Evolutionary conservation across 257 asterid species (phyloP), one percentile per base, ranked within the genome.

Genomic region (Hygrophila difformis): DNA sequence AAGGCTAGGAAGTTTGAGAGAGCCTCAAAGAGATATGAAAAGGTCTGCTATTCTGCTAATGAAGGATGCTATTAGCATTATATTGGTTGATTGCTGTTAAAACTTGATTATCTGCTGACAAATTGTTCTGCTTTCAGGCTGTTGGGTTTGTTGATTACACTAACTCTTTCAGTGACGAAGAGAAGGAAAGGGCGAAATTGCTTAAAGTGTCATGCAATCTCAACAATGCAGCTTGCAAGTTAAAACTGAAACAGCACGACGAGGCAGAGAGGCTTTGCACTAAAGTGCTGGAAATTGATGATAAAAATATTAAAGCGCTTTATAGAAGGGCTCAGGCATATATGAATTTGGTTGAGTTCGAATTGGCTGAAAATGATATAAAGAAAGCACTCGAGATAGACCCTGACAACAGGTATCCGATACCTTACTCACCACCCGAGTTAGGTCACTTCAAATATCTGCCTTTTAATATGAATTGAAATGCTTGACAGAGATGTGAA

Each of bases 251-350:
- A 68, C 71, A 74, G 1, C 74, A 68, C 63, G 60, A 77, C 54
- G 75, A 74, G 61, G 73, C 84, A 2, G 71, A 47, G 66, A 69
- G 49, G 12, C 51, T 77, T 11, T 81, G 84, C 59, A 38, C 67
- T 21, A 29, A 71, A 58, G 84, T 81, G 36, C 46, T 77, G 16
- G 84, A 81, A 40, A 51, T 48, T 17, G 81, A 81, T 15, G 59
- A 50, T 36, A 60, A 15, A 9, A 81, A 69, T 49, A 74, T 77
- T 1, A 77, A 81, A 60, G 87, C 93, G 8, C 71, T 74, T 29
- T 74, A 76, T 39, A 68, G 83, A 64, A 74, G 87, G 51, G 79
- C 93, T 2, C 87, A 81, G 48, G 83, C 87, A 7, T 66, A 74
- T 37, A 74, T 74, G 4, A 62, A 71, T 22, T 64, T 71, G 18